Evolutionary conservation across 148 eudicot species (phyloP).

Genomic region (Diospyros kaki): DNA sequence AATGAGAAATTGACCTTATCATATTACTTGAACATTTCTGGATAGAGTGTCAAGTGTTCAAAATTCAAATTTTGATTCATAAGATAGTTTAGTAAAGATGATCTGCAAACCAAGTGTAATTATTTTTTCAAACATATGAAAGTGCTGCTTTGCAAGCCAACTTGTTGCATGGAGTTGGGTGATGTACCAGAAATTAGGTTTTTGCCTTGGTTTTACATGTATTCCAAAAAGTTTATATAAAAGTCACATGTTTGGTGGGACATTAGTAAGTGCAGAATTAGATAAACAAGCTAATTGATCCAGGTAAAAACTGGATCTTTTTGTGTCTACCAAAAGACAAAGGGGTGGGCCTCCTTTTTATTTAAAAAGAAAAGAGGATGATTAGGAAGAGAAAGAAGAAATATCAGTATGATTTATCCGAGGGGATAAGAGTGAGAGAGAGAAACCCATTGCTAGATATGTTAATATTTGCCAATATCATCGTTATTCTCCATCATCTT

Average conservation of each 20-base stretch:
- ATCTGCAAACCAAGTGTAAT: background rate
- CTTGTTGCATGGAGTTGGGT: background rate
- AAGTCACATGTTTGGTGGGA: background rate
- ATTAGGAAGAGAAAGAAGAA: background rate
- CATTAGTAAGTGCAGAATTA: background rate
- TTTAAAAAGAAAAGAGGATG: background rate
- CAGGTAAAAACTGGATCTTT: background rate
- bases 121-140: background rate
- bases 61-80: background rate
- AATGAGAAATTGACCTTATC: background rate
- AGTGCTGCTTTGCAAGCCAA: background rate
- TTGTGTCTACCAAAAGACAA: background rate
- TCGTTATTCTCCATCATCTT: background rate
- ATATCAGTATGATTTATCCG: background rate
- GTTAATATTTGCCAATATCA: background rate
- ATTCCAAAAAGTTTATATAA: background rate
- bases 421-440: too few species aligned
- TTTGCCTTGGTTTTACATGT: background rate
- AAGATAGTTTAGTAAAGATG: background rate
- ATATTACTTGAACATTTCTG: background rate
- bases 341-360: background rate
- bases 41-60: background rate
- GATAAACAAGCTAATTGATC: background rate
- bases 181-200: background rate
- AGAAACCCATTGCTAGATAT: background rate